phyloP scores from a whole-genome alignment of 768 basidiomycete genomes.

The Solioccasus polychromus region DNA sequence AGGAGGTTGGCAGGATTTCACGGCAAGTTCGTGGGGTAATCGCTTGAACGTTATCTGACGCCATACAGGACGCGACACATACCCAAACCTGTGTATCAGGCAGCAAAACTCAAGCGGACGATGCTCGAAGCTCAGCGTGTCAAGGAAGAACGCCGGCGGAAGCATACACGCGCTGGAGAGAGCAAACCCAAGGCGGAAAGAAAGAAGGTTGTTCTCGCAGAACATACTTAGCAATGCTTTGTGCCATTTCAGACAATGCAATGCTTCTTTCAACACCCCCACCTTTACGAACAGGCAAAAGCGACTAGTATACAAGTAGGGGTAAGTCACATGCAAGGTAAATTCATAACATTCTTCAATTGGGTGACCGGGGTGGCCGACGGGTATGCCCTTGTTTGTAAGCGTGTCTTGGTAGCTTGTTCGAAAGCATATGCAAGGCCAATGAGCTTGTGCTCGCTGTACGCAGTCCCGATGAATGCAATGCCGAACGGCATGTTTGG shows the following conservation, averaged over 20 bases:
- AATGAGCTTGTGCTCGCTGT: conserved; percentile 56
- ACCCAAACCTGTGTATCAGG: conserved; percentile 89
- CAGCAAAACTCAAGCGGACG: conserved; percentile 81
- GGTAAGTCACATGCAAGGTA: conserved; percentile 1
- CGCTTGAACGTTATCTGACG: conserved; percentile 1
- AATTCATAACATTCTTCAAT: conserved; percentile 33
- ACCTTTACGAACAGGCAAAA: not conserved
- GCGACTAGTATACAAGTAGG: conserved; percentile 2
- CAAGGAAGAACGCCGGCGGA: conserved; percentile 91
- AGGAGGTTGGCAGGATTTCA: conserved; percentile 75
- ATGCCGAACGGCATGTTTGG: conserved; percentile 61
- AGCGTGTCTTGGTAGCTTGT: conserved; percentile 54
- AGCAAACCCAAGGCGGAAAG: conserved; percentile 88
- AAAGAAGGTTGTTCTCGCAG: conserved; percentile 80
- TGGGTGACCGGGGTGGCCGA: conserved; percentile 58
- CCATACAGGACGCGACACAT: conserved; percentile 67
- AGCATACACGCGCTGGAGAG: conserved; percentile 83
- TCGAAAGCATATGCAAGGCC: conserved; percentile 64
- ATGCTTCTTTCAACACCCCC: conserved; percentile 1
- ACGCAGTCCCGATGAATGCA: conserved; percentile 60
- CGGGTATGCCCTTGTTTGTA: conserved; percentile 45
- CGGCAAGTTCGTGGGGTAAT: conserved; percentile 50
- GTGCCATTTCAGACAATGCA: conserved; percentile 6
- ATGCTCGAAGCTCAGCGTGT: conserved; percentile 88
- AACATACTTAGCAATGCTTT: conserved; percentile 49